Percentiles rank a stretch among this genome's conserved stretches.
Evolutionary conservation across 2,329 filamentous ascomycete species (phyloP).

Genomic region (Diplodia scrobiculata): DNA sequence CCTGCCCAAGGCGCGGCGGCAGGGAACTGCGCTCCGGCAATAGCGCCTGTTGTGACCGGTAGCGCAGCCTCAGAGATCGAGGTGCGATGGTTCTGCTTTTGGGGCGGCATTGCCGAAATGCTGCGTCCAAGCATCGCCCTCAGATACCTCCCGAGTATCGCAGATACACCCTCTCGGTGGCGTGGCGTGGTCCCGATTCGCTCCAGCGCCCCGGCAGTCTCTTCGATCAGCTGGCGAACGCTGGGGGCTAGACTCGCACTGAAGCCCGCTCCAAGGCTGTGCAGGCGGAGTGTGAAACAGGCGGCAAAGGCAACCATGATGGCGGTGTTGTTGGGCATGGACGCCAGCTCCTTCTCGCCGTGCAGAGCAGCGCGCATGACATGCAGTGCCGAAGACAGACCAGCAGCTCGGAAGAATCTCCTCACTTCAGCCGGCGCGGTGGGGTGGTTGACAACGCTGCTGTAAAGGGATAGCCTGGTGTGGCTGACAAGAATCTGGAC

Average conservation of each 20-base stretch:
- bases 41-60: slow-evolving; percentile 18
- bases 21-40: slow-evolving; percentile 27
- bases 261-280: slow-evolving; percentile 56
- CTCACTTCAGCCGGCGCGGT: slow-evolving; percentile 70
- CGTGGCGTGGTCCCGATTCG: slow-evolving; percentile 66
- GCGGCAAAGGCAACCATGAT: slow-evolving; percentile 79
- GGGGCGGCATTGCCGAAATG: slow-evolving; percentile 39
- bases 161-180: slow-evolving; percentile 68
- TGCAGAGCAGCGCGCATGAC: slow-evolving; percentile 74
- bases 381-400: slow-evolving; percentile 71
- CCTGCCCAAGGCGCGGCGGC: slow-evolving; percentile 30
- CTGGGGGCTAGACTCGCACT: slow-evolving; percentile 47
- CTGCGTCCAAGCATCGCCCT: slow-evolving; percentile 38
- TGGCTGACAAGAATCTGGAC: slow-evolving; percentile 75
- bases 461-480: slow-evolving; percentile 72
- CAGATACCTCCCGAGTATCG: slow-evolving; percentile 60
- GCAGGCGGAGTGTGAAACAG: slow-evolving; percentile 53
- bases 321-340: slow-evolving; percentile 77
- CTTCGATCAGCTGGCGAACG: slow-evolving; percentile 58
- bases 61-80: slow-evolving; percentile 19
- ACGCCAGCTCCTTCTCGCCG: slow-evolving; percentile 68
- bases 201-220: slow-evolving; percentile 68
- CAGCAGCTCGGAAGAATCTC: slow-evolving; percentile 71
- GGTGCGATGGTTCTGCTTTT: slow-evolving; percentile 34
- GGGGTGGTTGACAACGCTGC: slow-evolving; percentile 72